These are phyloP conservation scores for Lichtheimia corymbifera DNA, from an alignment of 371 early-diverging fungal species.

Conservation along the genomic window DNA sequence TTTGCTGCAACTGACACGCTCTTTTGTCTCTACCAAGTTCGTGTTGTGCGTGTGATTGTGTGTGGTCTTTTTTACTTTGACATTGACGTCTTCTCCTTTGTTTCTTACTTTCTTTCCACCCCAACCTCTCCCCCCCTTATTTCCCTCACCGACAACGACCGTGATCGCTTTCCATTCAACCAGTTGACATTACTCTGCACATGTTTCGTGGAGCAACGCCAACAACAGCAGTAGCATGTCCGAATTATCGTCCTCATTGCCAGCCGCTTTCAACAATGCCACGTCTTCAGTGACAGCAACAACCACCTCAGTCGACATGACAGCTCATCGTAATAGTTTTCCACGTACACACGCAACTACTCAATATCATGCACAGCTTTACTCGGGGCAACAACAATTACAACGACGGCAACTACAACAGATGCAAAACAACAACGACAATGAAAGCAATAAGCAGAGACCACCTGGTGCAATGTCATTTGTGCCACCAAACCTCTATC, in stretches of 20 bases:
- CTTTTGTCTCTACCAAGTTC: too few relatives aligned
- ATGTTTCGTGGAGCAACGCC: too few relatives aligned
- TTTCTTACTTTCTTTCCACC: too few relatives aligned
- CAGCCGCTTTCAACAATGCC: neutral
- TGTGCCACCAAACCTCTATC: constrained; percentile 46
- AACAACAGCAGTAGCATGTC: constrained; percentile 6
- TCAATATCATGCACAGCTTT: constrained; percentile 52
- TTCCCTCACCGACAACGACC: too few relatives aligned
- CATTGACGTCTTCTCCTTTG: too few relatives aligned
- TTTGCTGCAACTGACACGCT: too few relatives aligned
- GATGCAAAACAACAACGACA: constrained; percentile 18
- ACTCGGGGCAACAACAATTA: constrained; percentile 40
- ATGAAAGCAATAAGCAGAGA: constrained; percentile 1
- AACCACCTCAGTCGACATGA: neutral
- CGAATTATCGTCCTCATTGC: constrained; percentile 19
- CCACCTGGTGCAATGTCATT: too few relatives aligned
- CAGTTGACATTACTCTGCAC: neutral
- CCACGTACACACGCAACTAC: constrained; percentile 30
- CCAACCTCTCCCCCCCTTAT: too few relatives aligned
- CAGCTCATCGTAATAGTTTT: constrained; percentile 6
- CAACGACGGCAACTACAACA: constrained; percentile 36
- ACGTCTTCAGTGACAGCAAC: neutral
- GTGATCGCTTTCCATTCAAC: too few relatives aligned
- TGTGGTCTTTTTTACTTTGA: too few relatives aligned
- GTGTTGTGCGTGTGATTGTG: too few relatives aligned